phyloP scores from a whole-genome alignment of 75 land plant genomes.

The Gnetum montanum region DNA sequence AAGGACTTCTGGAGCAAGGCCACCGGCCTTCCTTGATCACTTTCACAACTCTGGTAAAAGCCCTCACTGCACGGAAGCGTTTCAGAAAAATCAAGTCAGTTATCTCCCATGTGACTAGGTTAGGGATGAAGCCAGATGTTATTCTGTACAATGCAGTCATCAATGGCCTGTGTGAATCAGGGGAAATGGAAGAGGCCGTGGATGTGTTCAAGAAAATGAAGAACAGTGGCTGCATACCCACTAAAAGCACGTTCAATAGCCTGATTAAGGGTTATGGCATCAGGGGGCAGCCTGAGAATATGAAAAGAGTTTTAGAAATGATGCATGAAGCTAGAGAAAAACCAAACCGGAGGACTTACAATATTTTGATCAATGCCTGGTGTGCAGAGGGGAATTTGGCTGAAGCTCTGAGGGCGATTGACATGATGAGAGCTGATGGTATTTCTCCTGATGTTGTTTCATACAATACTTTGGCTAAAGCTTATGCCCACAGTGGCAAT shows the following conservation, averaged over 20 bases:
- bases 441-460: conserved; percentile 72
- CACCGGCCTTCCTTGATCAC: conserved; percentile 57
- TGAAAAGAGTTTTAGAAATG: conserved; percentile 38
- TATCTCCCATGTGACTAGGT: conserved; percentile 29
- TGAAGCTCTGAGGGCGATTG: conserved; percentile 64
- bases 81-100: conserved; percentile 28
- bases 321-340: conserved; percentile 43
- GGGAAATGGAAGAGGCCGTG: conserved; percentile 53
- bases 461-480: conserved; percentile 77
- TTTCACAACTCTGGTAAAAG: conserved; percentile 46
- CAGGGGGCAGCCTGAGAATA: conserved; percentile 54
- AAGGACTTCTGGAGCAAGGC: conserved; percentile 36
- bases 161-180: conserved; percentile 64
- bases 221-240: conserved; percentile 56
- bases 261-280: conserved; percentile 83
- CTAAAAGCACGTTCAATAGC: conserved; percentile 59
- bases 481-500: conserved; percentile 62
- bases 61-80: conserved; percentile 33
- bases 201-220: conserved; percentile 51
- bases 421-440: conserved; percentile 50
- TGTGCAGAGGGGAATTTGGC: conserved; percentile 35
- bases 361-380: conserved; percentile 75
- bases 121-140: conserved; percentile 55
- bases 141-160: conserved; percentile 76
- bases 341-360: conserved; percentile 67